Percentiles rank a stretch among this genome's conserved stretches.
Conservation (phyloP, 257 asterid genomes). For the Nicotiana tomentosiformis region DNA sequence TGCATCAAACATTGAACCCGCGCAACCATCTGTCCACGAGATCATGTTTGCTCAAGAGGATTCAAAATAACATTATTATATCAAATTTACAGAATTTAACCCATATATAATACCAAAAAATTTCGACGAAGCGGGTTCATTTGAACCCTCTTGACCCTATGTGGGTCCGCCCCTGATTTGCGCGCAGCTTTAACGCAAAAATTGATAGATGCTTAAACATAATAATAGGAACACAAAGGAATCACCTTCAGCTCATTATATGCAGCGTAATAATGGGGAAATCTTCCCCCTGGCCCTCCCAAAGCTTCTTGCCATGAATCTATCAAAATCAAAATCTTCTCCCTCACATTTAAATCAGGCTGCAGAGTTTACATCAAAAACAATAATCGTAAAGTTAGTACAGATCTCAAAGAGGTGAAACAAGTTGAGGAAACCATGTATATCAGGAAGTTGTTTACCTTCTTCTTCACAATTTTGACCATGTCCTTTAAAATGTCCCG, state of each 20-base stretch:
- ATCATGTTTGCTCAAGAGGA: no score
- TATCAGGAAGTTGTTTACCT: constrained; percentile 32
- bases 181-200: not conserved
- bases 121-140: no score
- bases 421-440: not conserved
- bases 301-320: constrained; percentile 97
- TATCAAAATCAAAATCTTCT: constrained; percentile 80
- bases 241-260: constrained; percentile 87
- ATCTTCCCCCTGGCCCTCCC: constrained; percentile 80
- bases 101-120: no score
- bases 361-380: constrained; percentile 29
- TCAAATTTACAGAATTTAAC: no score
- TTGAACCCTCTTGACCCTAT: no score
- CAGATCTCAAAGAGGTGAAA: not conserved
- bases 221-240: not conserved
- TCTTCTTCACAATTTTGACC: constrained; percentile 94
- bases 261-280: constrained; percentile 85
- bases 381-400: constrained; percentile 1
- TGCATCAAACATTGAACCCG: no score
- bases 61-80: no score
- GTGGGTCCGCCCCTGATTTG: not conserved
- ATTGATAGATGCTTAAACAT: not conserved
- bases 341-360: constrained; percentile 94
- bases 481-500: constrained; percentile 86
- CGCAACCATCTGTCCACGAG: no score